Evolutionary conservation across 2,329 filamentous ascomycete genomes (phyloP).

Genomic region (Pseudocercospora crystallina): DNA sequence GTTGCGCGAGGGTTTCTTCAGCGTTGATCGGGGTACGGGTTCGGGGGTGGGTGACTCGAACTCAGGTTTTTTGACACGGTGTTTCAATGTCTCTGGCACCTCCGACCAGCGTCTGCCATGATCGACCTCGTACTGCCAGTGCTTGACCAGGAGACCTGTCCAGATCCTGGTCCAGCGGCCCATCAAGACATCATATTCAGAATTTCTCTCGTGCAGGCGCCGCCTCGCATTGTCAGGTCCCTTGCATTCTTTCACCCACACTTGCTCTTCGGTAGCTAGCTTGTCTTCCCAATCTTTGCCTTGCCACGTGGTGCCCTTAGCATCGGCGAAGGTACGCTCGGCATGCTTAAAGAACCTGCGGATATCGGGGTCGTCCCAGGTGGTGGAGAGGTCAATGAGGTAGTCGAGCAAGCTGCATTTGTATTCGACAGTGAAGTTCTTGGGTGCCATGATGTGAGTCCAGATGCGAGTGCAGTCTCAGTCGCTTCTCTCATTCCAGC

Average conservation of each 20-base stretch:
- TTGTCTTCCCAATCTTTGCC: constrained; percentile 17
- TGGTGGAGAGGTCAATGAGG: constrained; percentile 14
- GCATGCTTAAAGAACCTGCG: constrained; percentile 16
- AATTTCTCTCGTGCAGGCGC: constrained; percentile 20
- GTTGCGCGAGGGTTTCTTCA: not conserved
- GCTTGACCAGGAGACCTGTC: constrained; percentile 16
- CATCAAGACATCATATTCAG: constrained; percentile 23
- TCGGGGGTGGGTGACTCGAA: too few relatives aligned
- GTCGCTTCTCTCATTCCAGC: too few relatives aligned
- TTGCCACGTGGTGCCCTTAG: constrained; percentile 13
- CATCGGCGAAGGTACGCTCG: constrained; percentile 11
- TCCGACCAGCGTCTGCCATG: constrained; percentile 6
- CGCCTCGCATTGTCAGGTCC: constrained; percentile 11
- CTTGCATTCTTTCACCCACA: constrained; percentile 18
- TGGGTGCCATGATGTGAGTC: not conserved
- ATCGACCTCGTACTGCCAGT: constrained; percentile 22
- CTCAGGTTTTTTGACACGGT: too few relatives aligned
- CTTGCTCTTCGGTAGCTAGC: constrained; percentile 16
- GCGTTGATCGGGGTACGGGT: too few relatives aligned
- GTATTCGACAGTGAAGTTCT: constrained; percentile 16
- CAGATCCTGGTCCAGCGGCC: constrained; percentile 16
- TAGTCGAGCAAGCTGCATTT: constrained; percentile 16
- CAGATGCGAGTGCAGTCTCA: too few relatives aligned
- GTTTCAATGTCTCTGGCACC: constrained; percentile 8
- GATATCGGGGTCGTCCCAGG: constrained; percentile 16